These are phyloP conservation scores for Epichloe aotearoae DNA, from an alignment of 2,329 filamentous ascomycete genomes.

Conservation along the genomic window DNA sequence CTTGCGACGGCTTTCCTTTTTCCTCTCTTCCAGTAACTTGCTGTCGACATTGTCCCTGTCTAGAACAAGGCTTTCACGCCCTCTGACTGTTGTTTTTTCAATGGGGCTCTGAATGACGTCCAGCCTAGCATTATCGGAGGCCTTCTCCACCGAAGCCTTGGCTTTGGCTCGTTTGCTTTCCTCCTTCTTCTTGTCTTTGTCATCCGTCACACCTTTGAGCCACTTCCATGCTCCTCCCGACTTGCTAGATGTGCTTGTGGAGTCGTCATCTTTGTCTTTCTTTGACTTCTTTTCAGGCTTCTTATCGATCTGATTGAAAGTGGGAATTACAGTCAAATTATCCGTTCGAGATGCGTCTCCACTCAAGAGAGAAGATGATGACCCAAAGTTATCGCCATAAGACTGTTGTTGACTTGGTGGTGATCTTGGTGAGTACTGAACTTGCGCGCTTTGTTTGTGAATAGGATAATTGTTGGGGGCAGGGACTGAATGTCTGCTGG, in stretches of 20 bases:
- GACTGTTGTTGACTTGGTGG: constrained; percentile 9
- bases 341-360: constrained; percentile 58
- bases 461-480: not conserved
- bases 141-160: constrained; percentile 41
- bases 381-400: constrained; percentile 15
- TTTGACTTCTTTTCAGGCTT: constrained; percentile 63
- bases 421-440: constrained; percentile 7
- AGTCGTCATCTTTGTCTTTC: constrained; percentile 54
- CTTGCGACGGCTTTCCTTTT: constrained; percentile 71
- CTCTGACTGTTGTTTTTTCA: constrained; percentile 50
- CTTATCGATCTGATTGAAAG: constrained; percentile 54
- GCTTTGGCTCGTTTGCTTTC: constrained; percentile 56
- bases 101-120: constrained; percentile 83
- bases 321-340: constrained; percentile 68
- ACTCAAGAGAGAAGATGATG: constrained; percentile 53
- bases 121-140: constrained; percentile 67
- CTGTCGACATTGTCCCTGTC: constrained; percentile 62
- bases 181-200: constrained; percentile 46
- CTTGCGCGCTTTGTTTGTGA: constrained; percentile 3
- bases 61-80: constrained; percentile 71
- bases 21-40: constrained; percentile 68
- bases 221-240: constrained; percentile 58
- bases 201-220: constrained; percentile 66
- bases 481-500: constrained; percentile 3
- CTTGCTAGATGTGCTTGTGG: constrained; percentile 51